Conservation (phyloP, 2,329 filamentous ascomycete species). For the Cadophora gregata region DNA sequence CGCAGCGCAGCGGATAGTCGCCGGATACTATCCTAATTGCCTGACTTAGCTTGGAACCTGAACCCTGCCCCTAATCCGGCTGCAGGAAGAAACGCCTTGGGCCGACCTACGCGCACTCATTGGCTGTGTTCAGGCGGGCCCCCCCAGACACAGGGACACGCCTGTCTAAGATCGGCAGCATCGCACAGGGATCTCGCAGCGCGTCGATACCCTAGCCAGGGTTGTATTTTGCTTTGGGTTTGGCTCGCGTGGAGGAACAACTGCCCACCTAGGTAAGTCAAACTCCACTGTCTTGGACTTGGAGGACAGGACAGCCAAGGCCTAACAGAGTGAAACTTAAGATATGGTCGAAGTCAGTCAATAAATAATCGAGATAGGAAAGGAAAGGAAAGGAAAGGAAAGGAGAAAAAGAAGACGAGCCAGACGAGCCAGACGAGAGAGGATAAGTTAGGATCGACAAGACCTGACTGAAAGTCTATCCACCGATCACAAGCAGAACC, state of each 20-base stretch:
- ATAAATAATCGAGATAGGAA: no score
- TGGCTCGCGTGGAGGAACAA: slow-evolving; percentile 12
- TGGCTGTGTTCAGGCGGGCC: slow-evolving; percentile 24
- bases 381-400: no score
- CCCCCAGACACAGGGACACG: neutral
- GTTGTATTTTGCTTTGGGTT: neutral
- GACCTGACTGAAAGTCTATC: neutral
- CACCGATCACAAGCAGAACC: neutral
- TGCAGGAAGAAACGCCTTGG: slow-evolving; percentile 30
- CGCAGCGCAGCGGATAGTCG: no score
- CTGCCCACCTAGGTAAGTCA: neutral
- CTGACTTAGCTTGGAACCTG: slow-evolving; percentile 21
- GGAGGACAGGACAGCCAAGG: neutral
- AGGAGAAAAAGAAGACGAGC: neutral
- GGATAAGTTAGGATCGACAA: no score
- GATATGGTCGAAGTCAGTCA: no score
- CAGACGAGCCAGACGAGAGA: no score
- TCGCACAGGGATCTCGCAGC: slow-evolving; percentile 20
- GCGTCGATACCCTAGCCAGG: slow-evolving; percentile 26
- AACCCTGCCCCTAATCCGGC: slow-evolving; percentile 31
- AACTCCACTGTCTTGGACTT: no score
- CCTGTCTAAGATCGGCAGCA: slow-evolving; percentile 8
- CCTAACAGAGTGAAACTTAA: neutral
- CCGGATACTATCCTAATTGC: no score
- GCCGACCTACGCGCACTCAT: slow-evolving; percentile 19